Evolutionary conservation across 2,329 filamentous ascomycete genomes (phyloP).

Genomic region (Hypoxylon sp.): DNA sequence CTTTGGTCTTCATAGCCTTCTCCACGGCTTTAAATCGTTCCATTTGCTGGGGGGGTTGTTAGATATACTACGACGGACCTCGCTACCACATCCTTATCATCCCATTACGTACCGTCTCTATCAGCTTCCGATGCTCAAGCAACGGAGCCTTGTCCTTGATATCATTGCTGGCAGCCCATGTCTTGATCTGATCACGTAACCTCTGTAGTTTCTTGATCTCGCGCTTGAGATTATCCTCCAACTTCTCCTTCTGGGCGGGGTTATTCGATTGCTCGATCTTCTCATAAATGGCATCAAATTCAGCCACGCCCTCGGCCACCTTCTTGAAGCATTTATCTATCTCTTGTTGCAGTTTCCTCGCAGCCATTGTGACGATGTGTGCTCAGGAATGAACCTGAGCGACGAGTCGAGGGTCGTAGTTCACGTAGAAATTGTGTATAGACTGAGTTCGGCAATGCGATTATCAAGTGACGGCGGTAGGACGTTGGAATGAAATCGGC

Average conservation of each 20-base stretch:
- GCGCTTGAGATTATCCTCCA: constrained; percentile 97
- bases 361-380: constrained; percentile 78
- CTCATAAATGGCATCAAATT: constrained; percentile 96
- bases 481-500: constrained; percentile 19
- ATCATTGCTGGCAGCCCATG: constrained; percentile 98
- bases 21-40: constrained; percentile 99
- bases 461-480: not conserved
- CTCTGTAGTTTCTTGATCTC: constrained; percentile 99
- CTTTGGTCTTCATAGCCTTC: constrained; percentile 99
- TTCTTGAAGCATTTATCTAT: constrained; percentile 99
- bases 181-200: constrained; percentile 98
- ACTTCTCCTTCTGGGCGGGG: constrained; percentile 96
- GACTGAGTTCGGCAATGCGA: constrained; percentile 2
- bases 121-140: constrained; percentile 93
- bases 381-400: constrained; percentile 41
- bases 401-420: constrained; percentile 4
- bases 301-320: constrained; percentile 90
- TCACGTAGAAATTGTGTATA: not conserved
- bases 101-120: constrained; percentile 84
- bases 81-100: constrained; percentile 17
- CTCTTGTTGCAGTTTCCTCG: constrained; percentile 96
- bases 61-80: constrained; percentile 31
- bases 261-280: constrained; percentile 96
- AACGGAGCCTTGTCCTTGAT: constrained; percentile 99
- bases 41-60: constrained; percentile 80